These are phyloP conservation scores for Psilocybe azurescens DNA, from an alignment of 768 basidiomycete genomes.

Conservation along the genomic window DNA sequence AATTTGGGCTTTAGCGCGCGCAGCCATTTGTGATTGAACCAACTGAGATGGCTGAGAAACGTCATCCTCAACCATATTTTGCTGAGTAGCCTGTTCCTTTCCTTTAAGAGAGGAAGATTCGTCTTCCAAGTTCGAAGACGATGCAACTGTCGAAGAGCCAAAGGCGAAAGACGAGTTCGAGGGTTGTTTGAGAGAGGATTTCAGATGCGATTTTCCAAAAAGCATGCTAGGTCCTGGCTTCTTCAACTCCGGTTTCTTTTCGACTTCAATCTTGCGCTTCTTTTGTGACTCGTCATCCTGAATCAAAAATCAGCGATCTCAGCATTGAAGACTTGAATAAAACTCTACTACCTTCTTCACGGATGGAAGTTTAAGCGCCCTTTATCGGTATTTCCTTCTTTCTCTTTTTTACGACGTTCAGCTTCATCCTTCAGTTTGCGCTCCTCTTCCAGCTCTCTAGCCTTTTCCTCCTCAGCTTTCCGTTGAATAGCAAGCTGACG, in stretches of 20 bases:
- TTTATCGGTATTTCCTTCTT: conserved; percentile 80
- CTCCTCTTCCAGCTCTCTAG: conserved; percentile 67
- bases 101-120: conserved; percentile 32
- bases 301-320: conserved; percentile 11
- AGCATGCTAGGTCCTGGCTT: conserved; percentile 46
- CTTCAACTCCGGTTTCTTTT: conserved; percentile 64
- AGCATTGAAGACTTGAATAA: background rate
- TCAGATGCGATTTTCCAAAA: conserved; percentile 59
- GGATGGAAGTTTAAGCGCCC: conserved; percentile 52
- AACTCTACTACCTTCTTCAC: conserved; percentile 58
- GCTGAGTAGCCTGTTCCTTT: conserved; percentile 34
- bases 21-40: conserved; percentile 73
- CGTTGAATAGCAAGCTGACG: conserved; percentile 73
- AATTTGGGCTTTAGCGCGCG: conserved; percentile 69
- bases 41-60: conserved; percentile 64
- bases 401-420: conserved; percentile 82
- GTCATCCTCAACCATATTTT: conserved; percentile 51
- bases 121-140: conserved; percentile 40
- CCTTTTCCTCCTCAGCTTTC: conserved; percentile 82
- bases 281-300: conserved; percentile 75
- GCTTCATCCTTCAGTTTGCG: conserved; percentile 73
- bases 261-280: conserved; percentile 71
- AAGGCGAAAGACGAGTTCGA: conserved; percentile 39
- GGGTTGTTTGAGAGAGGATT: conserved; percentile 46
- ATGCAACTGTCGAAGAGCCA: conserved; percentile 25